Conservation (phyloP, 192 early-diverging fungal species). For the Neocallimastix lanati region DNA sequence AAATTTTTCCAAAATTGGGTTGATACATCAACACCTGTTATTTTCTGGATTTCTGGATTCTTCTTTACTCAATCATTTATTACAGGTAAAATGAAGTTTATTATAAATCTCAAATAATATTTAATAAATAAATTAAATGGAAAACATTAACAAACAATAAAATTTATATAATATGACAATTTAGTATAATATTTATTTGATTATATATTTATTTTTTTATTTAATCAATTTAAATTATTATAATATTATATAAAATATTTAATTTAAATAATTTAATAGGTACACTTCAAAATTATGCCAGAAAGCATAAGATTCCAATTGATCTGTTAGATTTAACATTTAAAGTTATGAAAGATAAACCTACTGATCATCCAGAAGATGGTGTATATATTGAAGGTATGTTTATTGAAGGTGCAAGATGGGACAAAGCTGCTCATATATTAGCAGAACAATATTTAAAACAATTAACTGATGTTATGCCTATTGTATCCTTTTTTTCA, state of each 20-base stretch:
- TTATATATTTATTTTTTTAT: too few relatives aligned
- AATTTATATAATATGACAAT: too few relatives aligned
- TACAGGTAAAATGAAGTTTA: too few relatives aligned
- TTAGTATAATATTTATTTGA: too few relatives aligned
- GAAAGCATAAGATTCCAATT: slow-evolving; percentile 42
- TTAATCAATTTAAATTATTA: too few relatives aligned
- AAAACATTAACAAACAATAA: too few relatives aligned
- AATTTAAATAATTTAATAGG: too few relatives aligned
- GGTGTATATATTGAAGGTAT: slow-evolving; percentile 36
- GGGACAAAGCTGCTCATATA: slow-evolving; percentile 27
- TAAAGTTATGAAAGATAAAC: slow-evolving; percentile 20
- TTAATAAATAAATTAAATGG: too few relatives aligned
- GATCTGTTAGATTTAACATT: slow-evolving; percentile 33
- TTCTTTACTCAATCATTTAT: too few relatives aligned
- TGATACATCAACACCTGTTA: slow-evolving; percentile 24
- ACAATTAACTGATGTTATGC: slow-evolving; percentile 28
- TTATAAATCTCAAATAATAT: too few relatives aligned
- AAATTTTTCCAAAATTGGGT: slow-evolving; percentile 37
- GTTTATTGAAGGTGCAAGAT: slow-evolving; percentile 37
- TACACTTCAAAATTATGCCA: slow-evolving; percentile 19
- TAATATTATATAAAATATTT: too few relatives aligned
- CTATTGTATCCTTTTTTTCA: slow-evolving; percentile 15
- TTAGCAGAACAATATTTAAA: slow-evolving; percentile 29
- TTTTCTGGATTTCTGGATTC: slow-evolving; percentile 48
- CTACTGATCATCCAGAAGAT: slow-evolving; percentile 34